A percentile compares a stretch with the other conserved stretches of the same genome.
Conservation (phyloP, 805 yeast species). For the Kuraishia hungarica region DNA sequence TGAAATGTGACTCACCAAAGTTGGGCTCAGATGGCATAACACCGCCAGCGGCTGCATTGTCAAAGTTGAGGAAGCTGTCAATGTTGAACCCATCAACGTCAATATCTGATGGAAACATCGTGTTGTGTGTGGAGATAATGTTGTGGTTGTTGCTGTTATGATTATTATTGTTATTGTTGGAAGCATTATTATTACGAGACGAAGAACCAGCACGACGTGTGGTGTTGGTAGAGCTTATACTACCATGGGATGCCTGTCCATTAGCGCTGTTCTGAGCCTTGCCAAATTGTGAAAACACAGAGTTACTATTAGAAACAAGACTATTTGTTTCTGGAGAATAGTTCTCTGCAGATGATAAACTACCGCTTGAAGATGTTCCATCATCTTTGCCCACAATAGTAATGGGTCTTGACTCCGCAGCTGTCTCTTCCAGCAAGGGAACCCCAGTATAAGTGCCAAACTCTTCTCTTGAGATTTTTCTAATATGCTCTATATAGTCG, state of each 20-base stretch:
- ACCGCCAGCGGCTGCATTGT: constrained; percentile 9
- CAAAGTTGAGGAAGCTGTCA: constrained; percentile 23
- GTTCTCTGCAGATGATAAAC: constrained; percentile 1
- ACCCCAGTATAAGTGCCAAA: constrained; percentile 15
- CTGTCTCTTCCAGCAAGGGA: constrained; percentile 2
- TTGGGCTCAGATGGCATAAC: neutral
- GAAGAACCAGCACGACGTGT: neutral
- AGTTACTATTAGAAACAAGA: constrained; percentile 10
- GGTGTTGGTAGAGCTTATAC: neutral
- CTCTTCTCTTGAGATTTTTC: constrained; percentile 25
- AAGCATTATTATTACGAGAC: neutral
- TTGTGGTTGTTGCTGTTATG: constrained; percentile 5
- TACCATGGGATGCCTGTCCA: neutral
- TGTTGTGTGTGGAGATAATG: constrained; percentile 1
- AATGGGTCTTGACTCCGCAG: constrained; percentile 6
- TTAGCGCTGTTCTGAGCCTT: neutral
- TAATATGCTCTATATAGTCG: constrained; percentile 28
- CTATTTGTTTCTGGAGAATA: constrained; percentile 16
- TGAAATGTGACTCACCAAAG: constrained; percentile 3
- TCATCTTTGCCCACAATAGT: constrained; percentile 1
- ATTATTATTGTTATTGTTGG: no score
- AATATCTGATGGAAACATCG: neutral
- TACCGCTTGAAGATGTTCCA: constrained; percentile 3
- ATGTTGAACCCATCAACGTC: constrained; percentile 19
- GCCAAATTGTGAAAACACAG: constrained; percentile 12